phyloP scores from a whole-genome alignment of 164 flowering plant species.

The Sextonia rubra region DNA sequence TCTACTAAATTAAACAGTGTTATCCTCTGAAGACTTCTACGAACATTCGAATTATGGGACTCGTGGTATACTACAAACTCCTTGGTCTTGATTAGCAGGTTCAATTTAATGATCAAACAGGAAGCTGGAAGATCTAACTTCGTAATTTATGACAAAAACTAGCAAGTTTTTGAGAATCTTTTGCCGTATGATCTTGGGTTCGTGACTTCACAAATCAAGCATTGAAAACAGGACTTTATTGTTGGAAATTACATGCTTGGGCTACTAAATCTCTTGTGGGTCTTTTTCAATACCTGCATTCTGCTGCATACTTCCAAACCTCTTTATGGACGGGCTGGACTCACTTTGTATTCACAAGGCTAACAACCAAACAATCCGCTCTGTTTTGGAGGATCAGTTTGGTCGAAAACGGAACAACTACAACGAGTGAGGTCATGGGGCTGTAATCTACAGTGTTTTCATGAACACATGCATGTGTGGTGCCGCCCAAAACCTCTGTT shows the following conservation, averaged over 20 bases:
- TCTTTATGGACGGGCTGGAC: slow-evolving; percentile 3
- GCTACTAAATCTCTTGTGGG: slow-evolving; percentile 1
- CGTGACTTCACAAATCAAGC: slow-evolving; percentile 8
- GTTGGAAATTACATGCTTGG: background rate
- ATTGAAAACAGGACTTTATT: slow-evolving; percentile 3
- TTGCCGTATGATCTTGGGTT: background rate
- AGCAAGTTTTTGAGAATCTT: background rate
- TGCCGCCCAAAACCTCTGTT: slow-evolving; percentile 12
- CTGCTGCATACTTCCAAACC: slow-evolving; percentile 14
- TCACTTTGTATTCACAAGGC: slow-evolving; percentile 7
- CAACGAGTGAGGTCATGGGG: slow-evolving; percentile 12
- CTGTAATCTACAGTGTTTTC: slow-evolving; percentile 1
- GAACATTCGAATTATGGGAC: background rate
- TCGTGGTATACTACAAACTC: too few species aligned
- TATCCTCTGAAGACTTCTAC: background rate
- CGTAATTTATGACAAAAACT: too few species aligned
- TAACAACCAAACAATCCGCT: slow-evolving; percentile 12
- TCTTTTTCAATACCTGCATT: slow-evolving; percentile 1
- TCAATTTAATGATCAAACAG: background rate
- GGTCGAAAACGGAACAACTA: slow-evolving; percentile 5
- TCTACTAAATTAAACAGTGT: too few species aligned
- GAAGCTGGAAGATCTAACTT: background rate
- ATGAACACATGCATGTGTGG: slow-evolving; percentile 13
- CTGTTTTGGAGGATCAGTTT: slow-evolving; percentile 14
- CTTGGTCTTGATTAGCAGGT: background rate